These are phyloP conservation scores for Xerocomus tenax DNA, from an alignment of 1,284 basidiomycete species.

Conservation along the genomic window DNA sequence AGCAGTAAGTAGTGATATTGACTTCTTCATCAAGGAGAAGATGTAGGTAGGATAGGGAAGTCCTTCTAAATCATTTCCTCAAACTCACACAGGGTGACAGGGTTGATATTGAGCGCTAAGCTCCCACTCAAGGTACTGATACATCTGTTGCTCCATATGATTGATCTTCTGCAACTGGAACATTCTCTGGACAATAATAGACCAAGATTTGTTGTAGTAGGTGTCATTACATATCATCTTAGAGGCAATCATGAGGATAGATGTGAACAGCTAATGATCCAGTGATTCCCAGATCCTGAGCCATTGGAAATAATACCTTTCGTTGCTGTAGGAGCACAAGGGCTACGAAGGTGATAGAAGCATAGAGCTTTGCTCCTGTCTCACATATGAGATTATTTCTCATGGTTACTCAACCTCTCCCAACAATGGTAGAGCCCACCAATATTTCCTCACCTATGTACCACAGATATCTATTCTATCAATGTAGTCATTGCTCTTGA, in stretches of 20 bases:
- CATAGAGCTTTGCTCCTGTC: conserved; percentile 76
- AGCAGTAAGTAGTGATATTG: conserved; percentile 40
- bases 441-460: no score
- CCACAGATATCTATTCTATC: no score
- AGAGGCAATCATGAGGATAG: conserved; percentile 87
- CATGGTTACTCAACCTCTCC: no score
- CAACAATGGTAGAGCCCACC: no score
- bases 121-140: conserved; percentile 86
- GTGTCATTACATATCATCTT: conserved; percentile 96
- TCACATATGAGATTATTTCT: no score
- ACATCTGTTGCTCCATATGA: conserved; percentile 94
- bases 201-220: conserved; percentile 94
- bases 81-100: conserved; percentile 56
- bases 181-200: conserved; percentile 87
- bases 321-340: conserved; percentile 79
- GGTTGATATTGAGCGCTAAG: conserved; percentile 55
- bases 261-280: conserved; percentile 85
- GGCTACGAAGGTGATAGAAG: conserved; percentile 77
- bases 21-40: conserved; percentile 49
- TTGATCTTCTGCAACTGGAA: conserved; percentile 87
- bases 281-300: conserved; percentile 86
- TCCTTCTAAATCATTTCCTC: conserved; percentile 54
- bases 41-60: conserved; percentile 59
- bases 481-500: no score
- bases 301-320: conserved; percentile 89